These are phyloP conservation scores for Secale cereale DNA, from an alignment of 176 grass and related monocot species.

Conservation along the genomic window DNA sequence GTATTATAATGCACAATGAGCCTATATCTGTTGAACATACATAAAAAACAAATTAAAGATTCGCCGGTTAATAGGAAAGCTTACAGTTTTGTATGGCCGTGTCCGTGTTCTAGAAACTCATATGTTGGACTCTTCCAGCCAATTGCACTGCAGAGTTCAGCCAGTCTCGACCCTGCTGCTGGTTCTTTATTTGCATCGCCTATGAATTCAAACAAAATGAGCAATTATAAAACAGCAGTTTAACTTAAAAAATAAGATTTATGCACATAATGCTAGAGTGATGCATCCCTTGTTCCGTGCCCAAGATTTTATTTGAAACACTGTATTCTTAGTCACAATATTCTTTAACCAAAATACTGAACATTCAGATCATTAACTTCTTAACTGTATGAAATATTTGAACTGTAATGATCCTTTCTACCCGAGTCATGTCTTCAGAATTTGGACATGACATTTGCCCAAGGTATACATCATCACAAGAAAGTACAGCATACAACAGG, in stretches of 20 bases:
- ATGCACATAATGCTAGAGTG: slow-evolving; percentile 11
- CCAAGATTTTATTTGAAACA: not conserved
- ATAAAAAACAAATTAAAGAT: slow-evolving; percentile 14
- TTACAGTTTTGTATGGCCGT: slow-evolving; percentile 44
- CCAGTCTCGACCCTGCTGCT: slow-evolving; percentile 9
- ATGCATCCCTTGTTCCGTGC: not conserved
- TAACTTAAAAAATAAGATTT: not conserved
- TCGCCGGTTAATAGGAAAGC: slow-evolving; percentile 30
- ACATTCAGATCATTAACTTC: not conserved
- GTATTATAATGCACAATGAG: not conserved
- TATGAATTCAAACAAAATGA: slow-evolving; percentile 20
- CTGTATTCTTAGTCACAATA: not conserved
- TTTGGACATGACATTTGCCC: not conserved
- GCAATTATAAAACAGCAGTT: not conserved
- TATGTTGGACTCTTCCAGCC: slow-evolving; percentile 32
- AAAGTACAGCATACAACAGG: not conserved
- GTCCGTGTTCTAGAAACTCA: slow-evolving; percentile 52
- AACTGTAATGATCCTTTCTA: not conserved
- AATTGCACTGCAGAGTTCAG: not conserved
- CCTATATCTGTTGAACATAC: not conserved
- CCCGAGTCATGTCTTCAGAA: not conserved
- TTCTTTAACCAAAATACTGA: not conserved
- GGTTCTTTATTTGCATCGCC: not conserved
- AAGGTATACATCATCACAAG: not conserved
- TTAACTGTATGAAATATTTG: not conserved